phyloP scores from a whole-genome alignment of 805 yeast species.

The Pichia rugopelliculosa region DNA sequence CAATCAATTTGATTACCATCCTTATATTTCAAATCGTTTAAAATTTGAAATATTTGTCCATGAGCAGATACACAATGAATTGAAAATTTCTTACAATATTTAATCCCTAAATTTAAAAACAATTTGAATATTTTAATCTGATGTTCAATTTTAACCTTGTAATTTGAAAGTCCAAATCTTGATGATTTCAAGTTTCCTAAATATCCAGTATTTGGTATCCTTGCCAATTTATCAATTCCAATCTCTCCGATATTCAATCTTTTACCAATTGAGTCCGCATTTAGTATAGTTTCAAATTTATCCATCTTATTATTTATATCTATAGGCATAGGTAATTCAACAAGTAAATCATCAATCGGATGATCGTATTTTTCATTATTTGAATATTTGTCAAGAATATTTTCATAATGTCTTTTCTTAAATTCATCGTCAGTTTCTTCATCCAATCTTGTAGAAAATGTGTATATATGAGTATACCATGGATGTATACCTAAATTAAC shows the following conservation, averaged over 20 bases:
- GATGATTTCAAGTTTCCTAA: slow-evolving; percentile 28
- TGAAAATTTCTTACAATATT: slow-evolving; percentile 32
- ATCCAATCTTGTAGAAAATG: slow-evolving; percentile 19
- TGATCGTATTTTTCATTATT: slow-evolving; percentile 22
- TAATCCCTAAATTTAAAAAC: slow-evolving; percentile 50
- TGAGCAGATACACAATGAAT: slow-evolving; percentile 83
- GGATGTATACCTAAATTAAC: slow-evolving; percentile 81
- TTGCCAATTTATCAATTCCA: slow-evolving; percentile 77
- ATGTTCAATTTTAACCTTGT: slow-evolving; percentile 56
- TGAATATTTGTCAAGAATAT: slow-evolving; percentile 37
- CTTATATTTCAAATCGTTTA: slow-evolving; percentile 26
- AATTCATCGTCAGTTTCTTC: slow-evolving; percentile 11
- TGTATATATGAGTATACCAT: slow-evolving; percentile 73
- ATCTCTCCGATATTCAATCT: slow-evolving; percentile 69
- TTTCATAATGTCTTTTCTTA: slow-evolving; percentile 49
- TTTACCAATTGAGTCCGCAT: not conserved
- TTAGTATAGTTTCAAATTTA: not conserved
- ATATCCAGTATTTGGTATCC: slow-evolving; percentile 57
- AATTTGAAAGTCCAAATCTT: slow-evolving; percentile 18
- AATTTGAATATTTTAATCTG: slow-evolving; percentile 47
- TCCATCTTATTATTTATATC: slow-evolving; percentile 30
- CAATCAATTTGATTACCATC: slow-evolving; percentile 30
- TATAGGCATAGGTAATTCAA: slow-evolving; percentile 55
- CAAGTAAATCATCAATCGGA: slow-evolving; percentile 24
- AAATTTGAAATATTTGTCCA: slow-evolving; percentile 37